Conservation (phyloP, 2,329 filamentous ascomycete species). For the Lasiodiplodia hormozganensis region DNA sequence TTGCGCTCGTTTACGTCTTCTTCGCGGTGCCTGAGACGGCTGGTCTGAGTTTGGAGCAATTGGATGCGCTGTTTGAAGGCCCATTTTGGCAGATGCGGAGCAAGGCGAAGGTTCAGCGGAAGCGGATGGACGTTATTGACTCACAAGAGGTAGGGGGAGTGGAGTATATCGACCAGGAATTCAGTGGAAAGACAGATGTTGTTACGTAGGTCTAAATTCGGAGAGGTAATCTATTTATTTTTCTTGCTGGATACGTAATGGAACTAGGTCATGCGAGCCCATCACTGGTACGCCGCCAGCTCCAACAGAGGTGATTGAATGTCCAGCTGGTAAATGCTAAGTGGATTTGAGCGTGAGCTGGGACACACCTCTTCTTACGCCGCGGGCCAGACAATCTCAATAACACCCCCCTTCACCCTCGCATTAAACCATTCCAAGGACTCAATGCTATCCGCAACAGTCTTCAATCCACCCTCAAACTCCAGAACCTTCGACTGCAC, state of each 20-base stretch:
- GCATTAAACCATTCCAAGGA: slow-evolving; percentile 65
- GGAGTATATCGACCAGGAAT: not conserved
- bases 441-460: slow-evolving; percentile 50
- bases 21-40: slow-evolving; percentile 51
- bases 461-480: slow-evolving; percentile 44
- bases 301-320: no score
- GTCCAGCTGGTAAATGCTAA: no score
- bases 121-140: not conserved
- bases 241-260: no score
- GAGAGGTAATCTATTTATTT: no score
- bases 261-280: no score
- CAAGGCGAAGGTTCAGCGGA: not conserved
- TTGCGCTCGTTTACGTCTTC: slow-evolving; percentile 49
- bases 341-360: no score
- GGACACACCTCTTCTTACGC: no score
- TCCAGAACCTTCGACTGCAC: slow-evolving; percentile 53
- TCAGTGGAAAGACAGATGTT: not conserved
- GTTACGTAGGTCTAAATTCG: not conserved
- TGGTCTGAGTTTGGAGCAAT: slow-evolving; percentile 48
- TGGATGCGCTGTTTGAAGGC: slow-evolving; percentile 47
- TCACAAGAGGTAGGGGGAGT: not conserved
- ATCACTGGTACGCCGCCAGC: no score
- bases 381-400: slow-evolving; percentile 43
- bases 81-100: slow-evolving; percentile 33
- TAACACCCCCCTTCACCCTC: slow-evolving; percentile 57